Percentiles rank a stretch among this genome's conserved stretches.
phyloP scores from a whole-genome alignment of 495 filamentous ascomycete genomes.

The Daldinia bambusicola region DNA sequence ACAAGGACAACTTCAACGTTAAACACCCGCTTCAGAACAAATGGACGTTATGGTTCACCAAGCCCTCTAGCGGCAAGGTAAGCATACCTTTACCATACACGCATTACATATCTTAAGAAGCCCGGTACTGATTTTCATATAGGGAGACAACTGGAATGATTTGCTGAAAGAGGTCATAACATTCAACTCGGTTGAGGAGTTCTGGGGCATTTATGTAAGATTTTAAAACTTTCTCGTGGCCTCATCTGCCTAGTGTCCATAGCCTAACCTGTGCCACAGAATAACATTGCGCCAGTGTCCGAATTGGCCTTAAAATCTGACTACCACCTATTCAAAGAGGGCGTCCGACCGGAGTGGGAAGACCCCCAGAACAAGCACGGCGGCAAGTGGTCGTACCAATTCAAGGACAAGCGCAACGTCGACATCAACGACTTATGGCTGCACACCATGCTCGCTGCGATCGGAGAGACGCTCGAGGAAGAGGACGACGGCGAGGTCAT shows the following conservation, averaged over 20 bases:
- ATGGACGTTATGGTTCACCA: constrained; percentile 99
- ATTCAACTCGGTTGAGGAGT: constrained; percentile 98
- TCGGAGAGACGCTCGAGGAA: constrained; percentile 97
- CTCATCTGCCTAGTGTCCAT: constrained; percentile 1
- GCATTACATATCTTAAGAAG: constrained; percentile 3
- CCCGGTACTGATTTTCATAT: not conserved
- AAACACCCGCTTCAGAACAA: constrained; percentile 96
- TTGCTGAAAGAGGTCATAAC: constrained; percentile 97
- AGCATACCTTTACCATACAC: constrained; percentile 34
- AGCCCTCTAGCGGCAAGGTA: constrained; percentile 96
- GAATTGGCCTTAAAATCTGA: constrained; percentile 97
- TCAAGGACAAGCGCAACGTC: constrained; percentile 91
- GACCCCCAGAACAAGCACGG: constrained; percentile 98
- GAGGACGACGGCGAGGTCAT: constrained; percentile 96
- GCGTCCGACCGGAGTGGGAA: constrained; percentile 98
- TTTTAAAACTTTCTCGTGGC: not conserved
- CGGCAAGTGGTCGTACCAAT: constrained; percentile 97
- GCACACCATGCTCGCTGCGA: constrained; percentile 93
- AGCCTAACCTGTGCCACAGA: constrained; percentile 63
- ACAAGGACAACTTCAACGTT: constrained; percentile 97
- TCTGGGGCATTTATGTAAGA: constrained; percentile 99
- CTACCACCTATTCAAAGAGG: constrained; percentile 99
- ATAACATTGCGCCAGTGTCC: constrained; percentile 97
- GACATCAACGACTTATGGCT: constrained; percentile 97
- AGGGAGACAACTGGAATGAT: constrained; percentile 99